A percentile compares a stretch with the other conserved stretches of the same genome.
Evolutionary conservation across 305 asterid species (phyloP).

Genomic region (Rubia balearica): DNA sequence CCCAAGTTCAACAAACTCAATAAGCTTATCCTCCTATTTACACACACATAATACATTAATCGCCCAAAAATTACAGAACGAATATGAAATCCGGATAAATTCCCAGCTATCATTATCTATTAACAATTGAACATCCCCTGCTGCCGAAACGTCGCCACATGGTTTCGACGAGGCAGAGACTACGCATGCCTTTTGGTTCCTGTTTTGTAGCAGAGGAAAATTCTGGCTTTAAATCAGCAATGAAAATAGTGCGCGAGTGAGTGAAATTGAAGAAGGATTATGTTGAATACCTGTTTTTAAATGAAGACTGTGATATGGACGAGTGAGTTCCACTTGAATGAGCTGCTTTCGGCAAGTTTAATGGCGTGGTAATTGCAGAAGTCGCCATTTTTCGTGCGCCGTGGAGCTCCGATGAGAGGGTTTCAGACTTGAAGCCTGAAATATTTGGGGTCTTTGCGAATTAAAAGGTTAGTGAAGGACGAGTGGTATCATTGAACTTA

Average conservation of each 20-base stretch:
- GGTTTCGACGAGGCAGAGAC: slow-evolving; percentile 44
- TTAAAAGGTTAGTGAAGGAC: not conserved
- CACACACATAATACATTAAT: not conserved
- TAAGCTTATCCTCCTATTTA: not conserved
- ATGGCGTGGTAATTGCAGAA: slow-evolving; percentile 50
- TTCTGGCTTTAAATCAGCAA: not conserved
- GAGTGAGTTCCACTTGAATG: slow-evolving; percentile 19
- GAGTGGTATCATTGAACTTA: not conserved
- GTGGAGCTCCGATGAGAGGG: not conserved
- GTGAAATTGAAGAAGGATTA: slow-evolving; percentile 1
- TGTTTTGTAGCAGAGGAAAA: slow-evolving; percentile 10
- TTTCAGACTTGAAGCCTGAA: not conserved
- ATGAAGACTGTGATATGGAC: slow-evolving; percentile 19
- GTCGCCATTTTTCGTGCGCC: slow-evolving; percentile 33
- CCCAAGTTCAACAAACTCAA: slow-evolving; percentile 15
- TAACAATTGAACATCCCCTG: slow-evolving; percentile 25
- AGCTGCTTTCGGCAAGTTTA: slow-evolving; percentile 29
- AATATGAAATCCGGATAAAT: not conserved
- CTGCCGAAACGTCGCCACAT: slow-evolving; percentile 39
- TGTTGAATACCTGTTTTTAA: slow-evolving; percentile 27
- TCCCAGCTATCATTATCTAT: slow-evolving; percentile 4
- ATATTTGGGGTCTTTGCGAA: slow-evolving; percentile 1
- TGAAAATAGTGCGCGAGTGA: not conserved
- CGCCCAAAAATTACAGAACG: not conserved
- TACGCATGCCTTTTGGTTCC: slow-evolving; percentile 33